Evolutionary conservation across 805 yeast species (phyloP).

Genomic region (Maudiozyma turicensis): DNA sequence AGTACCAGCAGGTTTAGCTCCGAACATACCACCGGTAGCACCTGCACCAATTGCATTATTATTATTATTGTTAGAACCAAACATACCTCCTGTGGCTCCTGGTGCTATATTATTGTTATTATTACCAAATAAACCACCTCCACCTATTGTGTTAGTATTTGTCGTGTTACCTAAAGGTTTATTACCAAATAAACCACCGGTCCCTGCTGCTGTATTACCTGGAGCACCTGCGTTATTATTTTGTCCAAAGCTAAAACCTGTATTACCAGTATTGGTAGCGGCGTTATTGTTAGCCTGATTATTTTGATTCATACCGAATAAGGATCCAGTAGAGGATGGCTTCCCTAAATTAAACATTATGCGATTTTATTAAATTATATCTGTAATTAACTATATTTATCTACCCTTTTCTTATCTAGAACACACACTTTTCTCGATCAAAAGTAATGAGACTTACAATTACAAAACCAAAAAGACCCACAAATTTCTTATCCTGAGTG

Average conservation of each 20-base stretch:
- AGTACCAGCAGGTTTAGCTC: slow-evolving; percentile 5
- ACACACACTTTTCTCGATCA: too few relatives aligned
- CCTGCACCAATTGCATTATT: not conserved
- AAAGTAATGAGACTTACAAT: too few relatives aligned
- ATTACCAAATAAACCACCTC: slow-evolving; percentile 31
- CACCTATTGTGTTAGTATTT: slow-evolving; percentile 1
- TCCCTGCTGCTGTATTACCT: slow-evolving; percentile 1
- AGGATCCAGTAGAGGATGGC: slow-evolving; percentile 2
- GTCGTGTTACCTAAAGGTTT: slow-evolving; percentile 8
- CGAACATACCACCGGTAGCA: slow-evolving; percentile 7
- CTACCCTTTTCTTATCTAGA: too few relatives aligned
- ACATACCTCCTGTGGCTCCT: slow-evolving; percentile 5
- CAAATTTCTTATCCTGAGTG: too few relatives aligned
- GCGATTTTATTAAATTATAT: too few relatives aligned
- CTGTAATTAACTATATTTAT: too few relatives aligned
- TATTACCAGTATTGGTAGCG: not conserved
- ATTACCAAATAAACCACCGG: slow-evolving; percentile 7
- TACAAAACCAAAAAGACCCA: too few relatives aligned
- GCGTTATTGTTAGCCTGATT: not conserved
- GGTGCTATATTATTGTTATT: not conserved
- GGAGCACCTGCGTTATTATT: not conserved
- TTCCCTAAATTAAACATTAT: slow-evolving; percentile 3
- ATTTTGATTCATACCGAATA: not conserved
- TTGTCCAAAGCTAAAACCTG: slow-evolving; percentile 1
- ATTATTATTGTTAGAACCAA: slow-evolving; percentile 4